Evolutionary conservation across 179 eudicot species (phyloP).

Genomic region (Heliamphora pulchella): DNA sequence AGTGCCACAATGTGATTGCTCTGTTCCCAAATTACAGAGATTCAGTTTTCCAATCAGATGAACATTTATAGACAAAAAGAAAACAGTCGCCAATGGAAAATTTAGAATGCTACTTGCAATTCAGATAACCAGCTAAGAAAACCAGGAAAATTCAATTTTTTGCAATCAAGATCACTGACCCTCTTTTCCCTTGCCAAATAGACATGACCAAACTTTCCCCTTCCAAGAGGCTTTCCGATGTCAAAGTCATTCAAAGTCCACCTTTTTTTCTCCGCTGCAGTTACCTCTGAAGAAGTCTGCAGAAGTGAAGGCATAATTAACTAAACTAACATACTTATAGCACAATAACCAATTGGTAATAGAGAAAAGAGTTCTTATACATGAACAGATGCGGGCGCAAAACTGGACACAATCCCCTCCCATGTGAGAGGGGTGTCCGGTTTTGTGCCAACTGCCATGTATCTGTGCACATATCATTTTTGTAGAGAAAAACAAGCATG

Average conservation of each 20-base stretch:
- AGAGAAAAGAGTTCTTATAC: neutral
- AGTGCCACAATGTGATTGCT: slow-evolving; percentile 91
- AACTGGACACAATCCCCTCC: too few species aligned
- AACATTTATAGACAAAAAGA: neutral
- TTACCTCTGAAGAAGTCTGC: slow-evolving; percentile 43
- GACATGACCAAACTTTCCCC: slow-evolving; percentile 78
- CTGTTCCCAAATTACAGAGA: slow-evolving; percentile 34
- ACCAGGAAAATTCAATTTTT: neutral
- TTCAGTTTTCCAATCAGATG: neutral
- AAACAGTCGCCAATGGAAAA: neutral
- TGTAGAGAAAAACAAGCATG: too few species aligned
- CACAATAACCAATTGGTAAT: neutral
- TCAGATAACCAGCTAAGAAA: neutral
- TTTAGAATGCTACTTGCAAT: neutral
- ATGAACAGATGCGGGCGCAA: too few species aligned
- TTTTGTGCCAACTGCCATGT: too few species aligned
- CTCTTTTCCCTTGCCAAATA: slow-evolving; percentile 46
- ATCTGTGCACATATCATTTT: too few species aligned
- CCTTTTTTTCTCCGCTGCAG: slow-evolving; percentile 46
- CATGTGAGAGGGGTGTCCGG: too few species aligned
- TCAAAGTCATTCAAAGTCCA: slow-evolving; percentile 69
- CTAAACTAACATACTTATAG: neutral
- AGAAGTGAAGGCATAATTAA: slow-evolving; percentile 10
- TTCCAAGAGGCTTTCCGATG: slow-evolving; percentile 71
- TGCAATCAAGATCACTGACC: slow-evolving; percentile 15